A percentile compares a stretch with the other conserved stretches of the same genome.
Evolutionary conservation across 2,329 filamentous ascomycete species (phyloP).

Genomic region (Triangularia verruculosa): DNA sequence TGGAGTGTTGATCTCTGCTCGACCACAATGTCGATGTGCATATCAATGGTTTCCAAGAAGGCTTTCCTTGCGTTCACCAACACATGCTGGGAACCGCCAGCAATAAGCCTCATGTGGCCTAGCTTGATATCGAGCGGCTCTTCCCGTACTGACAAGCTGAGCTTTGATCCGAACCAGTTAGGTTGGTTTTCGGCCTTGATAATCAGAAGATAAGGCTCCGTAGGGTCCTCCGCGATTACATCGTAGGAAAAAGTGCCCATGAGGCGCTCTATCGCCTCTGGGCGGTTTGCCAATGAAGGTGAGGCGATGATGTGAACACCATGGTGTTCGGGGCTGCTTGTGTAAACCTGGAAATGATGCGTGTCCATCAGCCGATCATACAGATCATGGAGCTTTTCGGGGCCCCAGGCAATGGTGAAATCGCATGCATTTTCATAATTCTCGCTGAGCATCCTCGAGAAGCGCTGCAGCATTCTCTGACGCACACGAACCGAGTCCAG

Average conservation of each 20-base stretch:
- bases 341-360: conserved; percentile 84
- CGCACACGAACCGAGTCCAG: conserved; percentile 94
- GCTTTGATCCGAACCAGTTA: conserved; percentile 75
- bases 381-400: conserved; percentile 69
- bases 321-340: conserved; percentile 65
- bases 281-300: conserved; percentile 69
- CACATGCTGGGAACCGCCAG: conserved; percentile 77
- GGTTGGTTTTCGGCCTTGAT: conserved; percentile 76
- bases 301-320: conserved; percentile 84
- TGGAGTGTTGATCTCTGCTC: conserved; percentile 92
- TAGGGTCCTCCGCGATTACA: conserved; percentile 64
- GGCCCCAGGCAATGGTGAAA: conserved; percentile 75
- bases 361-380: conserved; percentile 77
- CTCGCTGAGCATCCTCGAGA: conserved; percentile 84
- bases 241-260: conserved; percentile 66
- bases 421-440: conserved; percentile 96
- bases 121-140: conserved; percentile 81
- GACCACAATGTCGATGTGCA: conserved; percentile 83
- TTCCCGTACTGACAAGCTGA: conserved; percentile 69
- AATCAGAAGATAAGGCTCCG: conserved; percentile 81
- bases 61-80: conserved; percentile 74
- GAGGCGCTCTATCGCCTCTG: conserved; percentile 80
- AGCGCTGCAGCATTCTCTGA: conserved; percentile 94
- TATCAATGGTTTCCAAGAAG: conserved; percentile 75
- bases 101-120: conserved; percentile 82